Evolutionary conservation across 257 asterid genomes (phyloP).

Genomic region (Nicotiana obtusifolia): DNA sequence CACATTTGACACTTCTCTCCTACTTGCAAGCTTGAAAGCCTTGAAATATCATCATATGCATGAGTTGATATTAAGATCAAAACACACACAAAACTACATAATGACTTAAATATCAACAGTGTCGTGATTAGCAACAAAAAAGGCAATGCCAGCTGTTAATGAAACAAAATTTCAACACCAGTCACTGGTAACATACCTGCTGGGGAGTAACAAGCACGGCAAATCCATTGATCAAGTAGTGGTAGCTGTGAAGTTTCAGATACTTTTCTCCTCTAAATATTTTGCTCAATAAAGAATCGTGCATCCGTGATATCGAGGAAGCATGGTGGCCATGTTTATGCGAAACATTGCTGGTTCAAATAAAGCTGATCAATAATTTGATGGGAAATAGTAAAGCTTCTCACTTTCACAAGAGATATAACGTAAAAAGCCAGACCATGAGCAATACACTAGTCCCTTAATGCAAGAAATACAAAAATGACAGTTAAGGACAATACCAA

Average conservation of each 20-base stretch:
- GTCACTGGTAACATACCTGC: slow-evolving; percentile 44
- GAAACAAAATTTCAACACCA: background rate
- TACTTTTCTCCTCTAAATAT: slow-evolving; percentile 68
- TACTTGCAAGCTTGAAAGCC: slow-evolving; percentile 75
- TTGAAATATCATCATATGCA: slow-evolving; percentile 21
- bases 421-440: background rate
- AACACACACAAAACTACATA: background rate
- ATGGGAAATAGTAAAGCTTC: background rate
- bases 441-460: background rate
- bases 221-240: slow-evolving; percentile 83
- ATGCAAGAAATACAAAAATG: background rate
- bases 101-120: background rate
- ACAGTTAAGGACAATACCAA: background rate
- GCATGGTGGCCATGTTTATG: slow-evolving; percentile 23
- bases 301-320: slow-evolving; percentile 55
- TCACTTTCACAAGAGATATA: background rate
- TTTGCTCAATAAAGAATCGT: slow-evolving; percentile 60
- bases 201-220: slow-evolving; percentile 82
- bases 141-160: background rate
- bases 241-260: slow-evolving; percentile 90
- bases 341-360: slow-evolving; percentile 49
- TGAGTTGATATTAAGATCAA: background rate
- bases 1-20: slow-evolving; percentile 74
- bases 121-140: background rate
- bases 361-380: slow-evolving; percentile 4